Evolutionary conservation across 352 stramenopile genomes (phyloP), one percentile per base, ranked within the genome.

Genomic region (Phytophthora constricta): DNA sequence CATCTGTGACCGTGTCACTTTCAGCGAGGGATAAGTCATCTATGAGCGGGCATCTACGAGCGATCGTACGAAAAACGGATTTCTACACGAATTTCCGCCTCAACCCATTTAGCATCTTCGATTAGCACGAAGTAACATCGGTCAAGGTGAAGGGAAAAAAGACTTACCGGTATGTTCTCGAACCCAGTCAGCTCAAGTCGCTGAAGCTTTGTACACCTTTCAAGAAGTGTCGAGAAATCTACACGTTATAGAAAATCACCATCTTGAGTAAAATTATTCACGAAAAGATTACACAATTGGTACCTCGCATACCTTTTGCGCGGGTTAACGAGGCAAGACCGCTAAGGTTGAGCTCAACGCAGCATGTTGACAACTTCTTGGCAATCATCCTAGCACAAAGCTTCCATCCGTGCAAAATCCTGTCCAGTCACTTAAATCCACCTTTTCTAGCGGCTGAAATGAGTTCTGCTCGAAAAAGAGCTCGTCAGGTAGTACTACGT

Each of bases 381-480:
- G 77, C 64, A 8, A 91, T 89, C 33, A 88, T 76, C 2, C 33
- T n/a, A 76, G 20, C 5, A 80, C 54, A 0, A 48, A 23, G 17
- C 57, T 78, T 14, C 54, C 52, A 19, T 72, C 55, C 2, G 20
- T 54, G 23, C 72, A 88, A 19, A 91, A 78, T 26, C 62, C 46
- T 1, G 65, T 73, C 82, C 82, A 93, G 47, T 82, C 77, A 19
- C 74, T 84, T 23, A 93, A 47, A 61, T 84, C 76, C 5, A 93
- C 53, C 19, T 53, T 63, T 8, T 27, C 48, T 1, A 87, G 63
- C 0, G 75, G 75, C 16, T 67, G 48, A 42, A 74, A 80, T 4
- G 82, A 91, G 26, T 93, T 88, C 5, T 66, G 31, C 28, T 80
- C 70, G 34, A 76, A 93, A 52, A 93, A 93, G 16, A 90, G 42